Conservation (phyloP, 169 alveolate genomes). For the Cryptosporidium canis region DNA sequence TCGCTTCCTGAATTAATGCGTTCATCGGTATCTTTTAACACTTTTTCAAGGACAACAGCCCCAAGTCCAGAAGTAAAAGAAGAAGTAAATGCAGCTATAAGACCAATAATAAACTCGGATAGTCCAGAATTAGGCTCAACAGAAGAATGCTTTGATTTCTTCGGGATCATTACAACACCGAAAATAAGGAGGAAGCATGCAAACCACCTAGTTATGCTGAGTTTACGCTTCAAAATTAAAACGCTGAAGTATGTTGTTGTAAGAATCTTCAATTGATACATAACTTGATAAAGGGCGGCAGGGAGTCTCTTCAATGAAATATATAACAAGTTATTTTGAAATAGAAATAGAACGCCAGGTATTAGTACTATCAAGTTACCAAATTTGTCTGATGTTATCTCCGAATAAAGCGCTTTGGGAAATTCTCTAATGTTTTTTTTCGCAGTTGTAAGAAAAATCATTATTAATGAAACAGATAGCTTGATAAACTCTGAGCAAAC, state of each 20-base stretch:
- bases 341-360: slow-evolving; percentile 33
- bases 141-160: slow-evolving; percentile 26
- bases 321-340: slow-evolving; percentile 32
- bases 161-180: slow-evolving; percentile 36
- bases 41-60: slow-evolving; percentile 38
- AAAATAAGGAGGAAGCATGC: slow-evolving; percentile 25
- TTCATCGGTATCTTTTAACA: slow-evolving; percentile 24
- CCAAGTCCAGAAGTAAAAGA: slow-evolving; percentile 46
- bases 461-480: slow-evolving; percentile 10
- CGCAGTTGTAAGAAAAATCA: slow-evolving; percentile 39
- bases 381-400: neutral
- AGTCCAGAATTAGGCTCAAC: slow-evolving; percentile 1
- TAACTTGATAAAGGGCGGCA: slow-evolving; percentile 42
- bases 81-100: slow-evolving; percentile 33
- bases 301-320: slow-evolving; percentile 43
- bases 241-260: slow-evolving; percentile 32
- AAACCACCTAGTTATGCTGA: slow-evolving; percentile 47
- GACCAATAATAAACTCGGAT: slow-evolving; percentile 20
- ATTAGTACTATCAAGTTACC: slow-evolving; percentile 28
- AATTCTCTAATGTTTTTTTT: slow-evolving; percentile 29
- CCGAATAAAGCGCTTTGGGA: slow-evolving; percentile 23
- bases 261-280: slow-evolving; percentile 33
- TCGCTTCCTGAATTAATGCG: neutral
- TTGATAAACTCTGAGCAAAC: slow-evolving; percentile 32
- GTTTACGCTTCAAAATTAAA: slow-evolving; percentile 28